Conservation (phyloP, 352 stramenopile species). For the Globisporangium rhizosaccharum region DNA sequence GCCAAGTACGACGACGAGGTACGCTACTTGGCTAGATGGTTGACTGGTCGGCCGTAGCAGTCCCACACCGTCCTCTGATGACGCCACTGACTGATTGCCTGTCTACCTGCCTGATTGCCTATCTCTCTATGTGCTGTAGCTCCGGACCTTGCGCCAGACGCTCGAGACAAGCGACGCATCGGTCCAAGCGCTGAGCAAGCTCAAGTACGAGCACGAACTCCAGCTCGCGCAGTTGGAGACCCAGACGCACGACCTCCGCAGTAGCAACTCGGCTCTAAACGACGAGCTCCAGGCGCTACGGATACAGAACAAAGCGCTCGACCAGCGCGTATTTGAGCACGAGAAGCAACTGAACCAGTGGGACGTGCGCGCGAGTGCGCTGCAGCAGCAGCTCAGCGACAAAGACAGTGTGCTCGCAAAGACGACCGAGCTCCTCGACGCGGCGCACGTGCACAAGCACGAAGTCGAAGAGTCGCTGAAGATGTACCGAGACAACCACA, state of each 20-base stretch:
- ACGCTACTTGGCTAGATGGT: neutral
- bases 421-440: conserved; percentile 62
- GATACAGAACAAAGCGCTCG: conserved; percentile 72
- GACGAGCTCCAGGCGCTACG: conserved; percentile 54
- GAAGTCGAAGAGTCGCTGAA: conserved; percentile 84
- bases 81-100: neutral
- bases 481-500: conserved; percentile 85
- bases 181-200: conserved; percentile 55
- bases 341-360: conserved; percentile 81
- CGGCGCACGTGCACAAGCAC: conserved; percentile 65
- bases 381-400: conserved; percentile 74
- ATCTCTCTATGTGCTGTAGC: conserved; percentile 15
- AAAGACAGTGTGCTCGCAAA: conserved; percentile 76
- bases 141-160: conserved; percentile 35
- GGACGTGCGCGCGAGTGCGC: conserved; percentile 55
- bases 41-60: too few relatives aligned
- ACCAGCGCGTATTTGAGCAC: conserved; percentile 73
- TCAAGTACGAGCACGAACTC: conserved; percentile 77
- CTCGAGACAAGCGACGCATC: conserved; percentile 43
- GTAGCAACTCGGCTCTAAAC: conserved; percentile 29
- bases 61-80: neutral
- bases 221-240: conserved; percentile 64
- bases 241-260: conserved; percentile 54
- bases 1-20: conserved; percentile 69
- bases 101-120: neutral